Conservation (phyloP, 306 rosid genomes). For the Cucumis melo region DNA sequence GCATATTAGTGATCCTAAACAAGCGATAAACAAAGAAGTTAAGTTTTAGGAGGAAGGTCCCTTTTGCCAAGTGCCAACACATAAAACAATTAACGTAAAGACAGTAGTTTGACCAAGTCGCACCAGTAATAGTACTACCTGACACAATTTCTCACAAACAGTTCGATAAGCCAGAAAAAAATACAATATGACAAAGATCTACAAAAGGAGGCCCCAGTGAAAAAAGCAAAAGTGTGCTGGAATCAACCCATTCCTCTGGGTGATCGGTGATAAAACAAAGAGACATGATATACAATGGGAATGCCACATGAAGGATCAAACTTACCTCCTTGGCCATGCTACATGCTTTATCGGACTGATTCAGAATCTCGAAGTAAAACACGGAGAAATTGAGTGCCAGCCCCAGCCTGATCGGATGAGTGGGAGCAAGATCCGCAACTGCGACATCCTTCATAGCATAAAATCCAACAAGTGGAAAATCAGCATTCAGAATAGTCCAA, state of each 20-base stretch:
- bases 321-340: conserved; percentile 28
- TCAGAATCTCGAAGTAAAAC: conserved; percentile 28
- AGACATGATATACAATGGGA: not conserved
- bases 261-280: not conserved
- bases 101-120: not conserved
- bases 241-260: not conserved
- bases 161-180: not conserved
- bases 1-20: not conserved
- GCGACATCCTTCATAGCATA: conserved; percentile 24
- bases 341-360: conserved; percentile 24
- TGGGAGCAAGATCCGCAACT: conserved; percentile 19
- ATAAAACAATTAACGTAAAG: not conserved
- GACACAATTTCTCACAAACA: not conserved
- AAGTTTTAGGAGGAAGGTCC: not conserved
- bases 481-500: not conserved
- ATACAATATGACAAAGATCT: not conserved
- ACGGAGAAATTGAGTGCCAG: conserved; percentile 33
- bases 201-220: not conserved
- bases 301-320: not conserved
- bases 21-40: not conserved
- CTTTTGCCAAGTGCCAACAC: not conserved
- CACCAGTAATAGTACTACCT: not conserved
- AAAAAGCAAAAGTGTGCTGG: not conserved
- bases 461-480: not conserved
- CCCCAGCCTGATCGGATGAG: conserved; percentile 31